Base-by-base conservation (phyloP, 352 stramenopile genomes). In the Pythium myriotylum region DNA sequence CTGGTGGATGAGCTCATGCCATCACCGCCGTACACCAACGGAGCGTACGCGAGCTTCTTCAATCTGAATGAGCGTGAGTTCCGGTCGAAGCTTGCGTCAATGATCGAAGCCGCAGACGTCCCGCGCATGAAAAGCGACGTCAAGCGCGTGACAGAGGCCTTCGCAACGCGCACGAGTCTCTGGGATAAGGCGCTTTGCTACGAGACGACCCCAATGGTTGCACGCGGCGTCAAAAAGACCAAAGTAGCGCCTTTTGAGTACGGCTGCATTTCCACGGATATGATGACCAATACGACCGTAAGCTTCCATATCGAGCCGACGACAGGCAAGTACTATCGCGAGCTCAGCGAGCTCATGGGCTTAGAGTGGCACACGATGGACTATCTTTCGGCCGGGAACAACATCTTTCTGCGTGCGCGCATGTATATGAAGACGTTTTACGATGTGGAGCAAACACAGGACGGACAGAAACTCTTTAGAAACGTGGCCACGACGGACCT, bases 101-200 rank as follows among this genome's bases (percentile, higher is more conserved):
- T 68, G 16, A 27, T 72, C 19, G 5, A 29, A 2, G 16, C 29
- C 20, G 42, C 22, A n/a, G 65, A 68, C 46, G 29, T 64, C 12
- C 24, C 59, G 0, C 41, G 1, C n/a, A 53, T 68, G 17, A 53
- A 60, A 4, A 23, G 27, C 23, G 24, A 56, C 35, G 16, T 52
- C 14, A 12, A 55, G 19, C 16, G 53, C 14, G 24, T 72, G 4
- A 50, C 37, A 8, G 20, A 54, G 19, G 41, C 52, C n/a, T 72
- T 65, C 22, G 65, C 45, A 10, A 35, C 51, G 7, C 57, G 48
- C 3, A 10, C 51, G 12, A 42, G 47, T n/a, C 47, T 68, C 14
- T 72, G 65, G 65, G 58, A 64, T 19, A 61, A 53, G 12, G 32
- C 53, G 9, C 29, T 72, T 1, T 72, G 65, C 33, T 72, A 68